phyloP scores from a whole-genome alignment of 2,329 filamentous ascomycete species.

The Neopestalotiopsis clavispora region DNA sequence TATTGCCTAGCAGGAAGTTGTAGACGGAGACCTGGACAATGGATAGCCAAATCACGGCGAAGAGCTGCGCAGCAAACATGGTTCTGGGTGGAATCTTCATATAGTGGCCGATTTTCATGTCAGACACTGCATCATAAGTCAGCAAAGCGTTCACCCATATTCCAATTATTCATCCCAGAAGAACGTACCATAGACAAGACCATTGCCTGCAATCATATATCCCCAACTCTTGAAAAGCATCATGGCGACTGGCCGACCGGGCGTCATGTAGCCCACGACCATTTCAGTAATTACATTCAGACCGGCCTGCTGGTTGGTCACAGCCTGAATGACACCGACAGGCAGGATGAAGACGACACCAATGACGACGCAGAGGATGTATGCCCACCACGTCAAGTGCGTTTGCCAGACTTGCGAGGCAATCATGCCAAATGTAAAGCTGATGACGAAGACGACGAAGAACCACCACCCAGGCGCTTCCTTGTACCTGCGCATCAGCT shows the following conservation, averaged over 20 bases:
- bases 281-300: slow-evolving; percentile 72
- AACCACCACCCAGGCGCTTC: slow-evolving; percentile 65
- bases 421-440: slow-evolving; percentile 54
- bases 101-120: slow-evolving; percentile 58
- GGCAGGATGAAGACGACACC: slow-evolving; percentile 46
- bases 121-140: slow-evolving; percentile 33
- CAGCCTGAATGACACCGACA: slow-evolving; percentile 50
- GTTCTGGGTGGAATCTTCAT: slow-evolving; percentile 58
- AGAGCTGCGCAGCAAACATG: slow-evolving; percentile 51
- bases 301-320: slow-evolving; percentile 54
- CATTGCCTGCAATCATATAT: slow-evolving; percentile 52
- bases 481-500: slow-evolving; percentile 62
- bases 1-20: slow-evolving; percentile 49
- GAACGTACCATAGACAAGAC: slow-evolving; percentile 43
- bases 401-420: slow-evolving; percentile 42
- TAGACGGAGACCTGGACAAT: slow-evolving; percentile 43
- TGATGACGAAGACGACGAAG: slow-evolving; percentile 45
- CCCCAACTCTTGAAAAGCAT: slow-evolving; percentile 78
- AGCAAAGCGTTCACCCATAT: background rate
- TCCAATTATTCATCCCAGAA: background rate
- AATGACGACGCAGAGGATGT: slow-evolving; percentile 45
- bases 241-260: slow-evolving; percentile 72
- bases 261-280: slow-evolving; percentile 75
- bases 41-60: slow-evolving; percentile 45
- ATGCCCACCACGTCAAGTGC: slow-evolving; percentile 49